These are phyloP conservation scores for Russula sp. DNA, from an alignment of 768 basidiomycete species.

Conservation along the genomic window DNA sequence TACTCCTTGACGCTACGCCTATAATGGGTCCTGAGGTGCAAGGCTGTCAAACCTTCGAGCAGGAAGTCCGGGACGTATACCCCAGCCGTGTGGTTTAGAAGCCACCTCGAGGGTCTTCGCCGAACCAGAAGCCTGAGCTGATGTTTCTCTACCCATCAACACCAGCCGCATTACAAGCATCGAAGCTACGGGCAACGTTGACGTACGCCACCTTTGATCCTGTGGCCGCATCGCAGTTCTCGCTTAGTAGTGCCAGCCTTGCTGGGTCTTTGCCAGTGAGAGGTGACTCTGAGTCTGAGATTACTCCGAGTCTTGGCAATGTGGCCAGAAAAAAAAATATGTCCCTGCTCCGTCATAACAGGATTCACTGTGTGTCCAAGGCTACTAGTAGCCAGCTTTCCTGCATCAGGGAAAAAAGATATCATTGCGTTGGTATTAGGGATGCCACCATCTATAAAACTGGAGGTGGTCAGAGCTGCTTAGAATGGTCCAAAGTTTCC, in stretches of 20 bases:
- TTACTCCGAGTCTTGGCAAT: not conserved
- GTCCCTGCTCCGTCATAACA: not conserved
- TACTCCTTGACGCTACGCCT: not conserved
- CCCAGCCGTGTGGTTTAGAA: not conserved
- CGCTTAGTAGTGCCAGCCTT: not conserved
- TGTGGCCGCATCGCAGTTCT: not conserved
- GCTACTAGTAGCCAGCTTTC: not conserved
- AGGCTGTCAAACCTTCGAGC: not conserved
- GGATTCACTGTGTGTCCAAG: not conserved
- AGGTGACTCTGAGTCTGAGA: not conserved
- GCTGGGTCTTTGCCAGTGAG: not conserved
- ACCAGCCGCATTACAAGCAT: not conserved
- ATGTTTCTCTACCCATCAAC: not conserved
- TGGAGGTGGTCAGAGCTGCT: not conserved
- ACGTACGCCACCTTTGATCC: not conserved
- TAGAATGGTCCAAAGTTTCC: not conserved
- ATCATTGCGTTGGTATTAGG: not conserved
- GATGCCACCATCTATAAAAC: not conserved
- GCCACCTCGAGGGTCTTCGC: not conserved
- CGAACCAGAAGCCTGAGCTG: not conserved
- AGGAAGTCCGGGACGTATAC: not conserved
- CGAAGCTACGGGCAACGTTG: not conserved
- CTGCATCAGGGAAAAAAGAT: not conserved
- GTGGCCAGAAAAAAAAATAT: not conserved
- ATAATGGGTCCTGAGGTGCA: not conserved